phyloP scores from a whole-genome alignment of 257 asterid species.

The Solanum dulcamara region DNA sequence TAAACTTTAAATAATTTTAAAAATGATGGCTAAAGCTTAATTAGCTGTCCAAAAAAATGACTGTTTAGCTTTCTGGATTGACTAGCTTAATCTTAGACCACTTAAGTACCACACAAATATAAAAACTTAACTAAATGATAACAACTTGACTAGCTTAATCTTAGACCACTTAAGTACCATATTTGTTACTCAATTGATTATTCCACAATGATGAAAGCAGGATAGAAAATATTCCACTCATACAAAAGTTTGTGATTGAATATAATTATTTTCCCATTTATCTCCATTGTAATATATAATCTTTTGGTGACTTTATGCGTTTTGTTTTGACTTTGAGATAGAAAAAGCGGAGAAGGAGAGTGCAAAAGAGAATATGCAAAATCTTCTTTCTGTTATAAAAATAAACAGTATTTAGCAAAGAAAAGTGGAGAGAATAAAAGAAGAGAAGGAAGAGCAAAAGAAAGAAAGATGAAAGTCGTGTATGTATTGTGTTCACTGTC shows the following conservation, averaged over 20 bases:
- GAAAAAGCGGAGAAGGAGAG: not conserved
- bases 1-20: not conserved
- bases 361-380: not conserved
- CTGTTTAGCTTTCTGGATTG: not conserved
- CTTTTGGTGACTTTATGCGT: not conserved
- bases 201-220: not conserved
- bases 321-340: not conserved
- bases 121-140: not conserved
- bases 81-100: too few species aligned
- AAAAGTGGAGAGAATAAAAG: too few species aligned
- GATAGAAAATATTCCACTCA: not conserved
- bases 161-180: not conserved
- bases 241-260: not conserved
- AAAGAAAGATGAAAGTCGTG: too few species aligned
- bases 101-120: not conserved
- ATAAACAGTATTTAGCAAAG: too few species aligned
- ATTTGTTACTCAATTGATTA: not conserved
- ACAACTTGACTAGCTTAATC: not conserved
- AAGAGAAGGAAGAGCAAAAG: too few species aligned
- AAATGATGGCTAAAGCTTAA: not conserved
- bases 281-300: not conserved
- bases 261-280: not conserved
- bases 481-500: too few species aligned
- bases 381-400: too few species aligned
- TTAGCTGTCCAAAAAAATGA: not conserved